A percentile compares a stretch with the other conserved stretches of the same genome.
phyloP scores from a whole-genome alignment of 139 green algal species.

The Chlamydomonas sp. region DNA sequence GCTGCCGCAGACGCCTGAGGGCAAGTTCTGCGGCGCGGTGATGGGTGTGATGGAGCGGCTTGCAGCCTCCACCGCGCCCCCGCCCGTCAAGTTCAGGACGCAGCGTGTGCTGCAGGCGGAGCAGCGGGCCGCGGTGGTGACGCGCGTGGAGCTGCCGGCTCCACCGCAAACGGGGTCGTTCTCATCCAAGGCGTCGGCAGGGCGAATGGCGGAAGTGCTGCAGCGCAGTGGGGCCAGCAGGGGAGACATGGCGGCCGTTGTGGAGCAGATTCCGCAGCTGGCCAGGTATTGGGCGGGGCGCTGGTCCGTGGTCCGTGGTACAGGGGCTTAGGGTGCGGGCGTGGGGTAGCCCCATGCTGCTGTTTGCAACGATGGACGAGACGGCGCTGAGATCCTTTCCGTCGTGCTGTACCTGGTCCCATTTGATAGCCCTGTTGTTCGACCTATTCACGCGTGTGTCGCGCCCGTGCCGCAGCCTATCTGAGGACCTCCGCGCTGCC shows the following conservation, averaged over 20 bases:
- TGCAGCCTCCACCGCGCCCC: background rate
- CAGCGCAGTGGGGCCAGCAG: conserved; percentile 17
- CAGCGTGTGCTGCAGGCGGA: background rate
- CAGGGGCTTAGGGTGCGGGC: background rate
- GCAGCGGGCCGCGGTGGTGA: conserved; percentile 14
- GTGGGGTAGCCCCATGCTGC: background rate
- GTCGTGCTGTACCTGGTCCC: background rate
- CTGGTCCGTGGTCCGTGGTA: too few relatives aligned
- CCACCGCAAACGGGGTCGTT: conserved; percentile 13
- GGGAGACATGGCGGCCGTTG: conserved; percentile 36
- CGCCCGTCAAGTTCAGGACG: background rate
- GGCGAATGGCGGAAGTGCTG: conserved; percentile 29
- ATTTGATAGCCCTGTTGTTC: too few relatives aligned
- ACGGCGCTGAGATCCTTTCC: too few relatives aligned
- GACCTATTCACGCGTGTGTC: too few relatives aligned
- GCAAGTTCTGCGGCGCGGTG: conserved; percentile 12
- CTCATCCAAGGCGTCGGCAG: background rate
- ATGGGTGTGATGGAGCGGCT: conserved; percentile 38
- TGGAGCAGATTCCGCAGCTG: conserved; percentile 40
- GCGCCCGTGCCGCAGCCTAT: conserved; percentile 4
- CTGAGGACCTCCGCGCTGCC: conserved; percentile 3
- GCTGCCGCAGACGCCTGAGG: conserved; percentile 4
- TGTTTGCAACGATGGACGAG: too few relatives aligned
- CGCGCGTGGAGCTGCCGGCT: background rate
- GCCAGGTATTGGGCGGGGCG: background rate